phyloP scores from a whole-genome alignment of 257 asterid species.

The Forsythia viridissima region DNA sequence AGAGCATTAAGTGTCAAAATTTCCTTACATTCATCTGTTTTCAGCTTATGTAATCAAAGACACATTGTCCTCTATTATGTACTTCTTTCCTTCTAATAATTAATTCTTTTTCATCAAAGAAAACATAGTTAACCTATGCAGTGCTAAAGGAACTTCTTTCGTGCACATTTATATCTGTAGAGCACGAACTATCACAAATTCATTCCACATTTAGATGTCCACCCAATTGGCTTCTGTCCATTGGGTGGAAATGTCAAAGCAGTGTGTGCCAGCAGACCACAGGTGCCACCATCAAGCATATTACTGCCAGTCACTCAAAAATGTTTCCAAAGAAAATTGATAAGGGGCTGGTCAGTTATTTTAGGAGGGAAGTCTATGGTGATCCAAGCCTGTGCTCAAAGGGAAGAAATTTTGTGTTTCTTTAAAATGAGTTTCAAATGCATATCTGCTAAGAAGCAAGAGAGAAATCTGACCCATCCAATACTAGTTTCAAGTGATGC shows the following conservation, averaged over 20 bases:
- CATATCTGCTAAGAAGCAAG: slow-evolving; percentile 20
- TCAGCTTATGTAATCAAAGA: not conserved
- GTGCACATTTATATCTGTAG: not conserved
- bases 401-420: slow-evolving; percentile 1
- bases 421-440: slow-evolving; percentile 13
- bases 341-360: not conserved
- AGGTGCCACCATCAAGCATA: slow-evolving; percentile 17
- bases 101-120: not conserved
- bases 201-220: no score
- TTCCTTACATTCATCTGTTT: not conserved
- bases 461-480: slow-evolving; percentile 83
- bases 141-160: not conserved
- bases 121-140: not conserved
- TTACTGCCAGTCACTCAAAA: not conserved
- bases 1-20: not conserved
- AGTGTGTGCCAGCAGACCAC: not conserved
- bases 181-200: no score
- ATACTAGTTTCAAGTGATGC: slow-evolving; percentile 94
- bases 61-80: not conserved
- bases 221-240: not conserved
- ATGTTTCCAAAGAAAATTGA: not conserved
- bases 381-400: slow-evolving; percentile 13
- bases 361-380: not conserved
- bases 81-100: not conserved
- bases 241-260: not conserved